A percentile compares a stretch with the other conserved stretches of the same genome.
phyloP scores from a whole-genome alignment of 1,284 basidiomycete species.

The Ustilago esculenta region DNA sequence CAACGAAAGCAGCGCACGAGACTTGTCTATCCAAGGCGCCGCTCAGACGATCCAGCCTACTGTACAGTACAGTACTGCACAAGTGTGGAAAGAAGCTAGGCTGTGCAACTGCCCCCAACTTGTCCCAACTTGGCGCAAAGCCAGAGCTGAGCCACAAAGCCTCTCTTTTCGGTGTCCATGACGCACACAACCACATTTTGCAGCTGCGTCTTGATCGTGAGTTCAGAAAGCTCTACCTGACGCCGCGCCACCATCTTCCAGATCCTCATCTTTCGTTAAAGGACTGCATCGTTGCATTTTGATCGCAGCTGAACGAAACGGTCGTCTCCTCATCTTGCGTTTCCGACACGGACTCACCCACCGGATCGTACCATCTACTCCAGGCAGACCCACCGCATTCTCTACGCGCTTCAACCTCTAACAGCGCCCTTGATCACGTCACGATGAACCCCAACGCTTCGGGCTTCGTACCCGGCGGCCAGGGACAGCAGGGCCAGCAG shows the following conservation, averaged over 20 bases:
- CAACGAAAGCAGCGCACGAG: too few relatives aligned
- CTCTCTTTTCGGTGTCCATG: slow-evolving; percentile 3
- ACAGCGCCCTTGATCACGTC: neutral
- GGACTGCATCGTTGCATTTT: neutral
- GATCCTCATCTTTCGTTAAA: slow-evolving; percentile 1
- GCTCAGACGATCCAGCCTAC: too few relatives aligned
- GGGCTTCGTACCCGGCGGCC: slow-evolving; percentile 60
- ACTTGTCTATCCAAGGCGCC: too few relatives aligned
- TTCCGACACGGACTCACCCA: neutral
- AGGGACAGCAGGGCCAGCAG: slow-evolving; percentile 47
- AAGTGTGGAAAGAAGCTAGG: too few relatives aligned
- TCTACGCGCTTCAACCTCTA: neutral
- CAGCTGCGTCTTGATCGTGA: neutral
- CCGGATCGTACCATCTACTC: neutral
- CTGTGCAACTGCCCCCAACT: too few relatives aligned
- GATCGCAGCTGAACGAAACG: neutral
- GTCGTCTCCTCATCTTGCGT: neutral
- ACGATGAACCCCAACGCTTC: slow-evolving; percentile 66
- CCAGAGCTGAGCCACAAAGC: neutral
- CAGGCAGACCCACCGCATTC: too few relatives aligned
- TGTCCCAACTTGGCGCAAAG: too few relatives aligned
- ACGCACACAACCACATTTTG: slow-evolving; percentile 10
- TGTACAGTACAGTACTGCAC: too few relatives aligned
- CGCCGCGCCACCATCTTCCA: slow-evolving; percentile 6
- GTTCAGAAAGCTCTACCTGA: too few relatives aligned